A percentile compares a stretch with the other conserved stretches of the same genome.
These are phyloP conservation scores for Penicillium atrosanguineum DNA, from an alignment of 495 filamentous ascomycete genomes.

Conservation along the genomic window DNA sequence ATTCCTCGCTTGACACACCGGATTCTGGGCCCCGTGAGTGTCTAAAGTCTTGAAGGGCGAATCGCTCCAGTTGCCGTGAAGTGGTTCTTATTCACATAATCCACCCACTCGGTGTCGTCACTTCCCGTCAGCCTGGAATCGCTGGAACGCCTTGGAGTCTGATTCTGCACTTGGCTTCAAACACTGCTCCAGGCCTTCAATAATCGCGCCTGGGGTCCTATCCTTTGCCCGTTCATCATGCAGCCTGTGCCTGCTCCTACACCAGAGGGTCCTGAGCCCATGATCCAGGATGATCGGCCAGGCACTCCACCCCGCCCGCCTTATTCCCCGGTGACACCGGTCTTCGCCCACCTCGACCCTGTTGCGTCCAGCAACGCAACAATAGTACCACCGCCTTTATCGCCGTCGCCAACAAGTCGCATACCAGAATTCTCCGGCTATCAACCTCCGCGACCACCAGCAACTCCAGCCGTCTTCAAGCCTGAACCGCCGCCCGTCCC, in stretches of 20 bases:
- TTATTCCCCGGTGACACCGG: slow-evolving; percentile 49
- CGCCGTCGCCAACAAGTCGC: slow-evolving; percentile 30
- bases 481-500: slow-evolving; percentile 58
- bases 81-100: neutral
- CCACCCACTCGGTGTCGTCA: slow-evolving; percentile 10
- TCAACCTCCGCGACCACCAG: slow-evolving; percentile 16
- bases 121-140: slow-evolving; percentile 10
- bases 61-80: neutral
- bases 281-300: slow-evolving; percentile 24
- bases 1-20: neutral
- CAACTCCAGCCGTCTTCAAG: slow-evolving; percentile 27
- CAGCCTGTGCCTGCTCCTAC: slow-evolving; percentile 1
- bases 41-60: neutral
- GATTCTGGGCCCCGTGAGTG: neutral
- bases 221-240: slow-evolving; percentile 3
- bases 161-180: slow-evolving; percentile 4
- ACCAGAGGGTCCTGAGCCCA: slow-evolving; percentile 3
- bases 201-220: neutral
- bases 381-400: slow-evolving; percentile 37
- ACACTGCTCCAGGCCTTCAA: slow-evolving; percentile 1
- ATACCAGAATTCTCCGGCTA: slow-evolving; percentile 7
- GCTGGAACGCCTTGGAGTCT: slow-evolving; percentile 6
- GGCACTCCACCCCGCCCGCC: slow-evolving; percentile 46
- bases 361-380: slow-evolving; percentile 29
- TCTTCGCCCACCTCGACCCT: slow-evolving; percentile 40